Base-by-base conservation (phyloP, 192 early-diverging fungal genomes). In the Powellomyces hirtus region DNA sequence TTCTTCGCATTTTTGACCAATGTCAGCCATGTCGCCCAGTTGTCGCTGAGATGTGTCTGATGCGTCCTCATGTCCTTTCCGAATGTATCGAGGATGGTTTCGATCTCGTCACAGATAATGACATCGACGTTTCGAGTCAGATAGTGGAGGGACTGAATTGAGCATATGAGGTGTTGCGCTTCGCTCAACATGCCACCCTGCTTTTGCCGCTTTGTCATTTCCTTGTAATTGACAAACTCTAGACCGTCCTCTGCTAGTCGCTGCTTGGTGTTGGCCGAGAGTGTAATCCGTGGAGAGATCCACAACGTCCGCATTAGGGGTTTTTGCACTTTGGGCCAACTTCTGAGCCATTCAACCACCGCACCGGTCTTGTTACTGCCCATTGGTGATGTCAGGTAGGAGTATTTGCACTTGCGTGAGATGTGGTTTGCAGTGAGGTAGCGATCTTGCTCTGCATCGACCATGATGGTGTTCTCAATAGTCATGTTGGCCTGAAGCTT, bases 61-160 rank as follows among this genome's bases (percentile, higher is more conserved):
- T 69, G 58, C 3, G 58, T 69, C 22, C 16, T 14, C 16, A 44
- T 40, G 44, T 61, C 35, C 3, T 58, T 44, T 22, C 3, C 34
- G 34, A 69, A 69, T 31, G 67, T 49, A 8, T 4, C 8, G 14
- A 61, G 33, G 31, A 69, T 50, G 13, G 67, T 69, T 34, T 69
- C 58, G 14, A 27, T 18, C 34, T 69, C 67, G 29, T 69, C 67
- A 14, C 6, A 4, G 14, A 69, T 35, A 16, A 69, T 38, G 16
- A 61, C n/a, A 34, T 69, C 67, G 31, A 60, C 46, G 38, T 53
- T 8, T 33, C 50, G 13, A 11, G 38, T 33, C 16, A 42, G 14
- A 58, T 60, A 49, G 35, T 69, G 67, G 30, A 69, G 46, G 7
- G 67, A 69, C 33, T 69, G 55, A 34, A 69, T 69, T 2, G 67